Conservation (phyloP, 2,329 filamentous ascomycete genomes). For the Aspergillus viridinutans region DNA sequence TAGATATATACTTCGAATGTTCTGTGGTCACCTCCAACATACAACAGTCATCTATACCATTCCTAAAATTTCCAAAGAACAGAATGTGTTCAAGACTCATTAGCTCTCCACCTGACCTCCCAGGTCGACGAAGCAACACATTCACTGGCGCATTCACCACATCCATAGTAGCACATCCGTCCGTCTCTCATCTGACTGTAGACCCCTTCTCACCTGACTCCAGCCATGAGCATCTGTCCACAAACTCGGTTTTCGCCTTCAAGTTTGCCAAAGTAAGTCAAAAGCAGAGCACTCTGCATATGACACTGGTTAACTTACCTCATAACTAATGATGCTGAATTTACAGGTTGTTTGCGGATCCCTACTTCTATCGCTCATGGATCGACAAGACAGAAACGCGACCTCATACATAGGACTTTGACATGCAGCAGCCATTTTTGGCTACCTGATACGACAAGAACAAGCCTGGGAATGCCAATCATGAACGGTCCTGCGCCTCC, state of each 20-base stretch:
- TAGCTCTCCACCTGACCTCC: not conserved
- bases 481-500: not conserved
- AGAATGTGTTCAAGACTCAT: not conserved
- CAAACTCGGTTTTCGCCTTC: not conserved
- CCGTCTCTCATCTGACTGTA: slow-evolving; percentile 5
- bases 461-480: not conserved
- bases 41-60: not conserved
- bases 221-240: slow-evolving; percentile 2
- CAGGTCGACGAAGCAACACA: not conserved
- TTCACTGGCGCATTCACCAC: not conserved
- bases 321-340: not conserved
- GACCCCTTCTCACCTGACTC: slow-evolving; percentile 6
- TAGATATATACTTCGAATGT: not conserved
- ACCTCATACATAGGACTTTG: not conserved
- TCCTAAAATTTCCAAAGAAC: not conserved
- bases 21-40: not conserved
- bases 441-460: not conserved
- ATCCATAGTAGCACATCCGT: not conserved
- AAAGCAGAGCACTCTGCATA: not conserved
- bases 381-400: not conserved
- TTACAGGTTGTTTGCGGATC: not conserved
- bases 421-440: not conserved
- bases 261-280: not conserved
- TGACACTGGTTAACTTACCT: not conserved
- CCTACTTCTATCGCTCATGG: not conserved